These are phyloP conservation scores for Eucalyptus sp. DNA, from an alignment of 345 rosid species.

Conservation along the genomic window DNA sequence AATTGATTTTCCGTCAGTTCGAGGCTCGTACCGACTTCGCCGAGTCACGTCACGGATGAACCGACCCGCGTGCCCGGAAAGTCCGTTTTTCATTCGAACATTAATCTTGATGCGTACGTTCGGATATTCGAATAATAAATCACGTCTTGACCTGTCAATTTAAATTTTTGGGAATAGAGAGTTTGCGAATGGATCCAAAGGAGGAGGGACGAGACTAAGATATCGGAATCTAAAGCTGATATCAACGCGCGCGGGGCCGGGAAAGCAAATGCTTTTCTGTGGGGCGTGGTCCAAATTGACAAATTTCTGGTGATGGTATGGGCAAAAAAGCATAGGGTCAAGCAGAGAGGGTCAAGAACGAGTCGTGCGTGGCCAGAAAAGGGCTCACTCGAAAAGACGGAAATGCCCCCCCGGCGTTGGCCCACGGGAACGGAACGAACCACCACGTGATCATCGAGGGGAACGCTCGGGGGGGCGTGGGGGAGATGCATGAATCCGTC, in stretches of 20 bases:
- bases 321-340: neutral
- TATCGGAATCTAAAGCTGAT: neutral
- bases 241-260: neutral
- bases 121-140: rapidly evolving
- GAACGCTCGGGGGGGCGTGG: too few species aligned
- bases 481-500: too few species aligned
- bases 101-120: rapidly evolving
- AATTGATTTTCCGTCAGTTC: too few species aligned
- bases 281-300: neutral
- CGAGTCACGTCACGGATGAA: neutral
- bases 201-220: neutral
- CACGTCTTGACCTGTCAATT: rapidly evolving
- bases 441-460: too few species aligned
- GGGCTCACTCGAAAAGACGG: too few species aligned
- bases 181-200: rapidly evolving
- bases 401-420: too few species aligned
- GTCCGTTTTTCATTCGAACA: too few species aligned
- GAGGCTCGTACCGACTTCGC: rapidly evolving
- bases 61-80: rapidly evolving
- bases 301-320: too few species aligned
- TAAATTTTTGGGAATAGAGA: too few species aligned
- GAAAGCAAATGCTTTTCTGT: neutral
- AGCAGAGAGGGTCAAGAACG: neutral
- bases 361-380: neutral
- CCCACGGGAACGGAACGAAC: too few species aligned